Percentiles rank a stretch among this genome's conserved stretches.
These are phyloP conservation scores for Fusarium burgessii DNA, from an alignment of 2,329 filamentous ascomycete genomes.

Conservation along the genomic window DNA sequence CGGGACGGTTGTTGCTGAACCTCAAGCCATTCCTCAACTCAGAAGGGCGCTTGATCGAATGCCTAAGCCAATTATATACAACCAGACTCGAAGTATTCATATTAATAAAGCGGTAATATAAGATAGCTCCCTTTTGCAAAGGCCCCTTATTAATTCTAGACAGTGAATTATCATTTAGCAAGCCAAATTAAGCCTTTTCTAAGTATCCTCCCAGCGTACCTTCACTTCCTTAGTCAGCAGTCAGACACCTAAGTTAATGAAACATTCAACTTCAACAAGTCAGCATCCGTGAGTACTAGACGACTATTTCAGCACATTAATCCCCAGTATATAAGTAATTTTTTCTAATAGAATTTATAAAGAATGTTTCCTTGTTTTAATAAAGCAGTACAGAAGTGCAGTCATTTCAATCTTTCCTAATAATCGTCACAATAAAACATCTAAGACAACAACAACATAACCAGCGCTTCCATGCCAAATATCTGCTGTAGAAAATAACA, in stretches of 20 bases:
- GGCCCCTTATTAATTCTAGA: no score
- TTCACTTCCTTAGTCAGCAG: no score
- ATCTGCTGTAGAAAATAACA: constrained; percentile 22
- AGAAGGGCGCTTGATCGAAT: no score
- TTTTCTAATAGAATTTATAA: not conserved
- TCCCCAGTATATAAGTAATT: not conserved
- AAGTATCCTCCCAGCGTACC: no score
- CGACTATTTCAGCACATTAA: not conserved
- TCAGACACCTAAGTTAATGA: not conserved
- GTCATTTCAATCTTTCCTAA: constrained; percentile 37
- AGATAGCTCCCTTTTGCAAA: no score
- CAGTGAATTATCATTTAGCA: no score
- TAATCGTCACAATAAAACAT: constrained; percentile 27
- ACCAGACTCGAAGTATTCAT: no score
- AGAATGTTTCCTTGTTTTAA: not conserved
- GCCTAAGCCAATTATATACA: no score
- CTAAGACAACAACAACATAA: constrained; percentile 3
- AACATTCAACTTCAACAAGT: not conserved
- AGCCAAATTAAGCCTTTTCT: no score
- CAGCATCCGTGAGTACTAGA: not conserved
- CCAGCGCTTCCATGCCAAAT: constrained; percentile 33
- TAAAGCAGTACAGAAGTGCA: constrained; percentile 23
- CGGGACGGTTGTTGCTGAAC: no score
- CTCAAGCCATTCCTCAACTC: no score
- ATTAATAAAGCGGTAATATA: no score